Percentiles rank a stretch among this genome's conserved stretches.
phyloP scores from a whole-genome alignment of 371 early-diverging fungal genomes.

The Mortierella sp. region DNA sequence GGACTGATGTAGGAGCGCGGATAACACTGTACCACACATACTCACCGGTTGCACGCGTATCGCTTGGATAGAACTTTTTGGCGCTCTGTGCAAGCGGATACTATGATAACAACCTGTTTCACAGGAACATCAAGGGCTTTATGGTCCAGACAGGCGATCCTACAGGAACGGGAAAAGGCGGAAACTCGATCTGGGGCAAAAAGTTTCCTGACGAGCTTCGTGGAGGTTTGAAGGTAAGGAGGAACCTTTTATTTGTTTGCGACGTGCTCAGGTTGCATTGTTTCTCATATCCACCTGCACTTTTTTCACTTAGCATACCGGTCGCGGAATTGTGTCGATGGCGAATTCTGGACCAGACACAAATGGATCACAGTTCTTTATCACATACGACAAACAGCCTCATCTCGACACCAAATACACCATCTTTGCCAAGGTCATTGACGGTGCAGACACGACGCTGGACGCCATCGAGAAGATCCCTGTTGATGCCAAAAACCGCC shows the following conservation, averaged over 20 bases:
- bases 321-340: constrained; percentile 92
- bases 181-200: constrained; percentile 87
- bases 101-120: constrained; percentile 88
- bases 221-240: constrained; percentile 76
- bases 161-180: constrained; percentile 90
- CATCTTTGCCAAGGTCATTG: constrained; percentile 96
- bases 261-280: neutral
- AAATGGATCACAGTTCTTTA: constrained; percentile 95
- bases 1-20: no score
- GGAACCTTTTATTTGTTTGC: neutral
- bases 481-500: constrained; percentile 87
- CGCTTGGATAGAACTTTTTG: constrained; percentile 83
- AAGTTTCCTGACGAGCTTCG: constrained; percentile 92
- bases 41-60: neutral
- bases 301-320: constrained; percentile 74
- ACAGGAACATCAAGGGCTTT: constrained; percentile 90
- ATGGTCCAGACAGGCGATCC: constrained; percentile 96
- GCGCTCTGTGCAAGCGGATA: constrained; percentile 95
- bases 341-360: constrained; percentile 94
- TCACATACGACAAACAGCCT: constrained; percentile 84
- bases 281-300: no score
- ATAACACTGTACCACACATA: no score
- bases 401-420: constrained; percentile 94
- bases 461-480: constrained; percentile 89
- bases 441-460: constrained; percentile 87